phyloP scores from a whole-genome alignment of 139 green algal genomes.

The Coelastrella sp. region DNA sequence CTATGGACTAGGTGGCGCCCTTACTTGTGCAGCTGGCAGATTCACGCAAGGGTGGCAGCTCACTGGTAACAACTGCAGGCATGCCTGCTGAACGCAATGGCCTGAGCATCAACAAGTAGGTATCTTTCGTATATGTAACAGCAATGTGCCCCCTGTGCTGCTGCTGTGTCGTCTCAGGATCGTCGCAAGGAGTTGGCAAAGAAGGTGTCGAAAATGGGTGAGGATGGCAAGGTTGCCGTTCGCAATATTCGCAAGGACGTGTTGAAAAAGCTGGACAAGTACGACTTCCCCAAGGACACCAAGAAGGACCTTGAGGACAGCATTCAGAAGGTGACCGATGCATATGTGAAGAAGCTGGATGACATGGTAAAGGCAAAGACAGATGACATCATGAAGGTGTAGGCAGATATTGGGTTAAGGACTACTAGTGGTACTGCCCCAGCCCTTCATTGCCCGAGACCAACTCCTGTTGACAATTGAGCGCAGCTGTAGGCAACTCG shows the following conservation, averaged over 20 bases:
- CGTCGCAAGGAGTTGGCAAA: constrained; percentile 94
- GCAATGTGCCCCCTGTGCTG: neutral
- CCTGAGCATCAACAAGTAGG: neutral
- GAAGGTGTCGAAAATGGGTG: constrained; percentile 84
- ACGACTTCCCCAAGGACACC: constrained; percentile 67
- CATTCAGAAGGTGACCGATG: constrained; percentile 89
- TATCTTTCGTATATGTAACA: neutral
- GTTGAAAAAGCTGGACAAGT: constrained; percentile 87
- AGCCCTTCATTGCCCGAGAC: no score
- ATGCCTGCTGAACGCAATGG: neutral
- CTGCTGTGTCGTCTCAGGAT: constrained; percentile 70
- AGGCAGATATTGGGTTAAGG: neutral
- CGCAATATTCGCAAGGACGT: constrained; percentile 93
- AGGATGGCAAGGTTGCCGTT: constrained; percentile 95
- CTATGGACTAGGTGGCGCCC: no score
- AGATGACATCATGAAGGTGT: constrained; percentile 90
- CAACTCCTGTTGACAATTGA: no score
- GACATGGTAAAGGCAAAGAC: constrained; percentile 85
- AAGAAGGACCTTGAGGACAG: constrained; percentile 81
- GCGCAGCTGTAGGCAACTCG: no score
- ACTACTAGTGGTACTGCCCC: neutral
- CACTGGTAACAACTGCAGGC: neutral
- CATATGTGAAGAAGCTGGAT: constrained; percentile 90
- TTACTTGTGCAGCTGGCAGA: no score
- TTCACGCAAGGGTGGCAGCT: neutral